These are phyloP conservation scores for Penicillium ochrochloron DNA, from an alignment of 495 filamentous ascomycete species.

Conservation along the genomic window DNA sequence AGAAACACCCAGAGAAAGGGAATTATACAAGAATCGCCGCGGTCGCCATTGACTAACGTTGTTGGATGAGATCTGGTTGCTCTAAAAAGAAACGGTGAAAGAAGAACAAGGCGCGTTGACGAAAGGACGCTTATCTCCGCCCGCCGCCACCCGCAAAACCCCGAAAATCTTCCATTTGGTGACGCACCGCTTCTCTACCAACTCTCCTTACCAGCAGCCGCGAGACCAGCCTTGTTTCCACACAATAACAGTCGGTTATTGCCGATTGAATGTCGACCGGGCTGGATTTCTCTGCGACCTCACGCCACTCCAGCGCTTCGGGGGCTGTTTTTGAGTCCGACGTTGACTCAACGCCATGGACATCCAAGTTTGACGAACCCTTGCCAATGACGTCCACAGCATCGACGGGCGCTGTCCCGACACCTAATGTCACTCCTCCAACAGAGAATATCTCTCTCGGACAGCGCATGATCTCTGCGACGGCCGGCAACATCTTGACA, in stretches of 20 bases:
- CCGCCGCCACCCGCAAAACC: conserved; percentile 36
- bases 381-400: conserved; percentile 43
- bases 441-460: conserved; percentile 67
- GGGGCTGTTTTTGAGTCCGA: conserved; percentile 22
- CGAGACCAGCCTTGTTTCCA: conserved; percentile 3
- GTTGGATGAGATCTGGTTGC: not conserved
- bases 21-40: conserved; percentile 15
- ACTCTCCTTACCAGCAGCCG: conserved; percentile 5
- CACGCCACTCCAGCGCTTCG: conserved; percentile 14
- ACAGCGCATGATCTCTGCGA: conserved; percentile 95
- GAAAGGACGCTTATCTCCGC: conserved; percentile 35
- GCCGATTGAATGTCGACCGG: conserved; percentile 28
- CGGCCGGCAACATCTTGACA: conserved; percentile 86
- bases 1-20: not conserved
- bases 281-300: conserved; percentile 21
- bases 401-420: conserved; percentile 32
- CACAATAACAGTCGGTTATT: conserved; percentile 7
- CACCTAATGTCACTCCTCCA: conserved; percentile 20
- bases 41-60: conserved; percentile 21
- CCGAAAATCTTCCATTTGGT: conserved; percentile 36
- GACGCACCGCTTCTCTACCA: conserved; percentile 23
- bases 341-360: conserved; percentile 42
- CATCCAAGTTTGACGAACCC: conserved; percentile 36
- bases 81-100: not conserved
- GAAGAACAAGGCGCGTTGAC: not conserved